Evolutionary conservation across 2,329 filamentous ascomycete species (phyloP), one percentile per base, ranked within the genome.

Genomic region (Arthrobotrys sinensis): DNA sequence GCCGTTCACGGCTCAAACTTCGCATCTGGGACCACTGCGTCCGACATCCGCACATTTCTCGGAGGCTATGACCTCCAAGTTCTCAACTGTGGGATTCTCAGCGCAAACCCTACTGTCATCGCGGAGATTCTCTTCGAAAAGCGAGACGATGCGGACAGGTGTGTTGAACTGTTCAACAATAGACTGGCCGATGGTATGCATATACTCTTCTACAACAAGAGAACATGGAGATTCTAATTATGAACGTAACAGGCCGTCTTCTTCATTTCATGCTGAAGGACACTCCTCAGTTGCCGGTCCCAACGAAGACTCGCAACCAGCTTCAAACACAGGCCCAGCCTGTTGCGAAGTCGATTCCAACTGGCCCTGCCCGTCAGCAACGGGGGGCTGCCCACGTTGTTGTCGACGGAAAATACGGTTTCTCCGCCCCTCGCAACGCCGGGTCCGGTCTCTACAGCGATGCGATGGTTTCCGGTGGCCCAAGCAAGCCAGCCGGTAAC

Each of bases 21-120:
- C 83, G 93, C 92, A 11, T 89, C 89, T 1, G 93, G 93, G 43
- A 96, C 93, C 0, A 94, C 93, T 5, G 91, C 91, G 1, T 92
- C 91, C 34, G 93, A 96, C 82, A 93, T 96, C 76, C 92, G 94
- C 86, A 92, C 91, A 81, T 93, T 93, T 71, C 90, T 96, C 89
- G 88, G 88, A n/a, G 90, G 90, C 0, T 86, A 92, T n/a, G 92
- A 91, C 45, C 34, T 71, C 1, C 87, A 90, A 78, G 88, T 93
- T 82, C 82, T 88, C 24, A 89, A 88, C 82, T 95, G 92, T 85
- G 88, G 87, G 40, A 85, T 96, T 45, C 84, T 93, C 71, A 90
- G 91, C 82, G 87, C 90, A 3, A 85, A 86, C 32, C 93, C 93
- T 0, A 90, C 91, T 3, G 89, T 96, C 64, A 90, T 94, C 82